Conservation (phyloP, 176 grass and related monocot species). For the Zea mays region DNA sequence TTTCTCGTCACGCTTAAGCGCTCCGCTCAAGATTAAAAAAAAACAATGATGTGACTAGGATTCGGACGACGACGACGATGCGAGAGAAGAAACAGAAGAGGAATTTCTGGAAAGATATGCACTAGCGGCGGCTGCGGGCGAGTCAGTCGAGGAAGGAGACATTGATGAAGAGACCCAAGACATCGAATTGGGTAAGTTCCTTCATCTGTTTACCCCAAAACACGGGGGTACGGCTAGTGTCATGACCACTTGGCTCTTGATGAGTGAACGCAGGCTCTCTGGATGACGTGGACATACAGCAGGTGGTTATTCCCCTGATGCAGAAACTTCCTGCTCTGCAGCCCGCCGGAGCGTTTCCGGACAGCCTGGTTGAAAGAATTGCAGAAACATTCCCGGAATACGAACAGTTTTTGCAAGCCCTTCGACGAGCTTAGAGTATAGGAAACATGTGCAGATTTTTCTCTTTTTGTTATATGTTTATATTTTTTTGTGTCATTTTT, state of each 20-base stretch:
- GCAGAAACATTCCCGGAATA: conserved; percentile 61
- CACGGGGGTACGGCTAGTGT: neutral
- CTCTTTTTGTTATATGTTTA: neutral
- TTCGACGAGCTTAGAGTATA: conserved; percentile 24
- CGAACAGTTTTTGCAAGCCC: conserved; percentile 37
- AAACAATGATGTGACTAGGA: conserved; percentile 52
- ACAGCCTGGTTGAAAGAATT: conserved; percentile 43
- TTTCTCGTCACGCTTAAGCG: neutral
- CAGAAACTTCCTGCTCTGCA: conserved; percentile 43
- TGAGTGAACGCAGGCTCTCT: conserved; percentile 48
- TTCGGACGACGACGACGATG: conserved; percentile 74
- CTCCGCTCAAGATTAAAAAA: neutral
- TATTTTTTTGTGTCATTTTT: neutral
- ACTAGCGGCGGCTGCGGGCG: conserved; percentile 54
- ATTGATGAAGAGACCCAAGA: conserved; percentile 65
- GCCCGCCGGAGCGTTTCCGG: conserved; percentile 37
- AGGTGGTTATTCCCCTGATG: conserved; percentile 47
- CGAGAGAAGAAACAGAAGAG: conserved; percentile 72
- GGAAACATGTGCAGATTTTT: conserved; percentile 4
- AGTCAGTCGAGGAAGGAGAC: conserved; percentile 72
- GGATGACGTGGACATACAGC: conserved; percentile 52
- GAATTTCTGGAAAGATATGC: conserved; percentile 84
- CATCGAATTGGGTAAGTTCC: conserved; percentile 61
- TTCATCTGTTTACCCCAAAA: neutral
- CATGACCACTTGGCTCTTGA: neutral